phyloP scores from a whole-genome alignment of 805 yeast genomes.

The Kodamaea lidongshanica region DNA sequence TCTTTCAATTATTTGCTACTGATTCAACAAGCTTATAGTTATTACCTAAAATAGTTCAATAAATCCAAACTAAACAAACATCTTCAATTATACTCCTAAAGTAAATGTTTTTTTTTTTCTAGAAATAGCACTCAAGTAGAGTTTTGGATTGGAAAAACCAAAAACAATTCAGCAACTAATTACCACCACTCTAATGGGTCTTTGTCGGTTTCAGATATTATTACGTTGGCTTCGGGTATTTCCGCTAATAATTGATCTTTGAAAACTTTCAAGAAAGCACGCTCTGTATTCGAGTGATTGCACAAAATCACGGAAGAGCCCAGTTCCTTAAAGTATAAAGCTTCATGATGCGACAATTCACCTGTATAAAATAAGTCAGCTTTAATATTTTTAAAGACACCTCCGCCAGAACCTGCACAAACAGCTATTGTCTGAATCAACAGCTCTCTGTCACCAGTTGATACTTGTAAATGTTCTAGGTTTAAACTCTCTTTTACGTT shows the following conservation, averaged over 20 bases:
- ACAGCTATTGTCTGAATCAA: conserved; percentile 59
- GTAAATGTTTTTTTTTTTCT: no score
- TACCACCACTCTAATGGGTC: conserved; percentile 48
- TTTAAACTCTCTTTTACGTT: conserved; percentile 50
- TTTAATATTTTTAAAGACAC: conserved; percentile 55
- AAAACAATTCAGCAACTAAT: no score
- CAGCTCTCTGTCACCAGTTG: conserved; percentile 28
- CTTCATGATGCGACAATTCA: conserved; percentile 92
- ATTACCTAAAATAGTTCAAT: no score
- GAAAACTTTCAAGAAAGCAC: conserved; percentile 65
- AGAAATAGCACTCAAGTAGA: no score
- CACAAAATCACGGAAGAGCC: conserved; percentile 72
- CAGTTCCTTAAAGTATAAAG: conserved; percentile 59
- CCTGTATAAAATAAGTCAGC: conserved; percentile 84
- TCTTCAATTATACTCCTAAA: no score
- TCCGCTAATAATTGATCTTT: conserved; percentile 44
- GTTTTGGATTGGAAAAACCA: no score
- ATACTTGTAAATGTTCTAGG: conserved; percentile 58
- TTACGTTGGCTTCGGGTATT: conserved; percentile 39
- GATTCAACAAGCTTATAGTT: no score
- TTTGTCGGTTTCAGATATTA: conserved; percentile 48
- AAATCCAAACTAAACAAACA: no score
- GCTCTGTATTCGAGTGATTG: conserved; percentile 89
- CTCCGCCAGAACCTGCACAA: conserved; percentile 94
- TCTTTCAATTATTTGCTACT: no score